Conservation (phyloP, 2,329 filamentous ascomycete genomes). For the Exophiala alcalophila region DNA sequence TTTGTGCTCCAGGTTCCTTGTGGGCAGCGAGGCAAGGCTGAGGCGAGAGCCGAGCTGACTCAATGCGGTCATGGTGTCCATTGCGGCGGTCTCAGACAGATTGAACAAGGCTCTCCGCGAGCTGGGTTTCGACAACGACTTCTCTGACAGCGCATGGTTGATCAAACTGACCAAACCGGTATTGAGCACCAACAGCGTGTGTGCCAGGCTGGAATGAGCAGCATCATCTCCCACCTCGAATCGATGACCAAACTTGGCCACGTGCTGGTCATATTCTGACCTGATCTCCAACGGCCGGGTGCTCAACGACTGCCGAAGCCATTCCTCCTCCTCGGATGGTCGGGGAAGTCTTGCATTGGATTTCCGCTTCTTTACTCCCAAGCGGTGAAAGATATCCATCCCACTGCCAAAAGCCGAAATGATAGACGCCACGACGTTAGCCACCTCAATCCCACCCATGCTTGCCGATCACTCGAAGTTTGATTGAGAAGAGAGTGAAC, state of each 20-base stretch:
- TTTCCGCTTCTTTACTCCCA: slow-evolving; percentile 25
- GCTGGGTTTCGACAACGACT: slow-evolving; percentile 14
- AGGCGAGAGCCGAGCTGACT: slow-evolving; percentile 28
- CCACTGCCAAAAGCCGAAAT: slow-evolving; percentile 29
- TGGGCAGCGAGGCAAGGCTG: slow-evolving; percentile 8
- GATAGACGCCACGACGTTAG: slow-evolving; percentile 29
- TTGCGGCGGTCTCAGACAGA: slow-evolving; percentile 28
- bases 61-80: slow-evolving; percentile 30
- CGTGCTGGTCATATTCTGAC: slow-evolving; percentile 25
- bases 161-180: slow-evolving; percentile 31
- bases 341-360: slow-evolving; percentile 18
- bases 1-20: slow-evolving; percentile 6
- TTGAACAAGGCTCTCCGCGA: slow-evolving; percentile 22
- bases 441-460: slow-evolving; percentile 28
- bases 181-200: slow-evolving; percentile 31
- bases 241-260: slow-evolving; percentile 24
- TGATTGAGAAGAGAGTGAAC: too few relatives aligned
- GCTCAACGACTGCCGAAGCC: slow-evolving; percentile 24
- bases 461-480: too few relatives aligned
- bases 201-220: slow-evolving; percentile 29
- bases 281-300: slow-evolving; percentile 26
- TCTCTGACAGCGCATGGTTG: slow-evolving; percentile 22
- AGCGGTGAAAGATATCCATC: slow-evolving; percentile 25
- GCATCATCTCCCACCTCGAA: slow-evolving; percentile 29
- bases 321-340: slow-evolving; percentile 28